Conservation (phyloP, 2,329 filamentous ascomycete genomes). For the Annulohypoxylon truncatum region DNA sequence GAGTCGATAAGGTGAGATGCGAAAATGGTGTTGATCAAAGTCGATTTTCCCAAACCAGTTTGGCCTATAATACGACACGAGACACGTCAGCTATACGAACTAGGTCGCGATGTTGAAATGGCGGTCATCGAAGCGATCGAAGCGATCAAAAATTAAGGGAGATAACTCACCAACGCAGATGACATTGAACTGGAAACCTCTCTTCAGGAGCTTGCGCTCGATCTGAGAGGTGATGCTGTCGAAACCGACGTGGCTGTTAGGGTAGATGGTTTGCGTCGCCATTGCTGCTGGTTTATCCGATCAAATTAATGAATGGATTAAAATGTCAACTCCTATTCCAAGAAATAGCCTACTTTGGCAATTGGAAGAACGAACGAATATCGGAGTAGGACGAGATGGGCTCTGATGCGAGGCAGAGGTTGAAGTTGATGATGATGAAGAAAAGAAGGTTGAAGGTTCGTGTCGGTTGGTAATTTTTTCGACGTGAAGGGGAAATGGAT, state of each 20-base stretch:
- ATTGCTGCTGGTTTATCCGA: constrained; percentile 59
- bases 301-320: constrained; percentile 47
- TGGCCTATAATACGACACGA: constrained; percentile 73
- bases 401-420: constrained; percentile 24
- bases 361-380: constrained; percentile 47
- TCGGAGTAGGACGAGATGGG: constrained; percentile 32
- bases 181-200: constrained; percentile 99
- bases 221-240: constrained; percentile 99
- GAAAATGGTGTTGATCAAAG: constrained; percentile 99
- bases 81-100: constrained; percentile 49
- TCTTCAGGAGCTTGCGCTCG: constrained; percentile 99
- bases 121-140: neutral
- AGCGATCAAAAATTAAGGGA: neutral
- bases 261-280: constrained; percentile 80
- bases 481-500: constrained; percentile 46
- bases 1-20: constrained; percentile 99
- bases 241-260: constrained; percentile 99
- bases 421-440: constrained; percentile 37
- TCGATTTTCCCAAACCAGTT: constrained; percentile 98
- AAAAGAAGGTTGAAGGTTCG: constrained; percentile 33
- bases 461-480: constrained; percentile 43
- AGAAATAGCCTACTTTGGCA: constrained; percentile 52
- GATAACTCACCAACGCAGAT: constrained; percentile 92
- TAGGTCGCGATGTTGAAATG: constrained; percentile 1
- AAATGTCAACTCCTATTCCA: constrained; percentile 51